These are phyloP conservation scores for Darksidea phi DNA, from an alignment of 495 filamentous ascomycete genomes.

Conservation along the genomic window DNA sequence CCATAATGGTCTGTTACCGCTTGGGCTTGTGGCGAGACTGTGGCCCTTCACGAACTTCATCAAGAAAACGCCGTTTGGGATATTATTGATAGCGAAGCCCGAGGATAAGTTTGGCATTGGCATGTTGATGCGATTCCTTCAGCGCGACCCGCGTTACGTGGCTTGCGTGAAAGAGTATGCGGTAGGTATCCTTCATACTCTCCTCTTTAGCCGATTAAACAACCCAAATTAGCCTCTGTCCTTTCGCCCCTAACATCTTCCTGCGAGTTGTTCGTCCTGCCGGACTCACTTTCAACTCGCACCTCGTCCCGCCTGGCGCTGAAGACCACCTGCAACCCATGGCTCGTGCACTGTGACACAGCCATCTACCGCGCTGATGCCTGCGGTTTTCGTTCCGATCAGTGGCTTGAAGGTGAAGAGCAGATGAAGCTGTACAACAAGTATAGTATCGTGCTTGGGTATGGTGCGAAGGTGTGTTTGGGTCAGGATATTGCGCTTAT, in stretches of 20 bases:
- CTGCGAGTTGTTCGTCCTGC: slow-evolving; percentile 49
- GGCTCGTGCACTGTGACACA: slow-evolving; percentile 52
- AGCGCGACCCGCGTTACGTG: slow-evolving; percentile 52
- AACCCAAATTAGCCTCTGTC: slow-evolving; percentile 38
- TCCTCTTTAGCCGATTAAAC: not conserved
- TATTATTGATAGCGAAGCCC: slow-evolving; percentile 55
- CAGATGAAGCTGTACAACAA: slow-evolving; percentile 51
- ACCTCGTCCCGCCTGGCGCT: slow-evolving; percentile 57
- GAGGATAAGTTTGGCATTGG: slow-evolving; percentile 55
- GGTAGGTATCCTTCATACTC: slow-evolving; percentile 25
- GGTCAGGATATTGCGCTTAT: slow-evolving; percentile 57
- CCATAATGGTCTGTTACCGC: slow-evolving; percentile 51
- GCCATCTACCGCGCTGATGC: slow-evolving; percentile 54
- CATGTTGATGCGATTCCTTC: slow-evolving; percentile 51
- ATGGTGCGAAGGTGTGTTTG: slow-evolving; percentile 55
- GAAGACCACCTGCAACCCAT: slow-evolving; percentile 58
- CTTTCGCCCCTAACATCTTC: slow-evolving; percentile 49
- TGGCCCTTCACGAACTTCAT: slow-evolving; percentile 56
- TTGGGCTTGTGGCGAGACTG: slow-evolving; percentile 52
- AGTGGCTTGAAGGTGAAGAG: slow-evolving; percentile 48
- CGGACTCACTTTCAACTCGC: slow-evolving; percentile 55
- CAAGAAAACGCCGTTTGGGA: slow-evolving; percentile 55
- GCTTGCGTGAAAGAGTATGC: slow-evolving; percentile 54
- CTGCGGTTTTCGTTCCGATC: slow-evolving; percentile 43
- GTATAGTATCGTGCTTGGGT: slow-evolving; percentile 55